Percentiles rank a stretch among this genome's conserved stretches.
phyloP scores from a whole-genome alignment of 2,329 filamentous ascomycete genomes.

The Cucurbitaria berberidis region DNA sequence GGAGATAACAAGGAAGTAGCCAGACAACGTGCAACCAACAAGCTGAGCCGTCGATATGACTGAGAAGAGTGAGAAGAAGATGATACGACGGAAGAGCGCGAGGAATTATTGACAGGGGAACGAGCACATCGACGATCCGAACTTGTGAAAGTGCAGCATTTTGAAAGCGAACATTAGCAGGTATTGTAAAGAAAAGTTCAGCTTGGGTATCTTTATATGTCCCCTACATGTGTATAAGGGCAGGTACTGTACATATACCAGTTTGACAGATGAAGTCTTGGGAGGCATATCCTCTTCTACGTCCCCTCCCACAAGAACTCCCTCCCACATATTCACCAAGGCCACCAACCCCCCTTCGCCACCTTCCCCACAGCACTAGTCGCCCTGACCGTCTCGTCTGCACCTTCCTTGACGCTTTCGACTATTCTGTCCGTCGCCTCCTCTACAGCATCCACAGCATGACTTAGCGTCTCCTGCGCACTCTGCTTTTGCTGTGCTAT shows the following conservation, averaged over 20 bases:
- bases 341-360: constrained; percentile 32
- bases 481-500: constrained; percentile 23
- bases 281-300: neutral
- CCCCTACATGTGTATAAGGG: neutral
- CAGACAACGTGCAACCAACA: no score
- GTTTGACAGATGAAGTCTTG: neutral
- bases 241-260: neutral
- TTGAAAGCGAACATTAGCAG: neutral
- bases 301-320: neutral
- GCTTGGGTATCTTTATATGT: neutral
- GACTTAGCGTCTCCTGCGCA: constrained; percentile 12
- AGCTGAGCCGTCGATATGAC: no score
- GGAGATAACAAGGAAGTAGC: no score
- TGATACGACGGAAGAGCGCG: neutral
- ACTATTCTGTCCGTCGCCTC: constrained; percentile 11
- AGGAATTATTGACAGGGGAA: neutral
- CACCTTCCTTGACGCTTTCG: constrained; percentile 22
- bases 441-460: constrained; percentile 11
- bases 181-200: neutral
- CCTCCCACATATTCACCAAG: constrained; percentile 20
- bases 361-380: constrained; percentile 18
- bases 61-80: neutral
- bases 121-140: neutral
- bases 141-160: neutral
- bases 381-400: constrained; percentile 17